A percentile compares a stretch with the other conserved stretches of the same genome.
Conservation (phyloP, 257 asterid species). For the Paulownia fortunei region DNA sequence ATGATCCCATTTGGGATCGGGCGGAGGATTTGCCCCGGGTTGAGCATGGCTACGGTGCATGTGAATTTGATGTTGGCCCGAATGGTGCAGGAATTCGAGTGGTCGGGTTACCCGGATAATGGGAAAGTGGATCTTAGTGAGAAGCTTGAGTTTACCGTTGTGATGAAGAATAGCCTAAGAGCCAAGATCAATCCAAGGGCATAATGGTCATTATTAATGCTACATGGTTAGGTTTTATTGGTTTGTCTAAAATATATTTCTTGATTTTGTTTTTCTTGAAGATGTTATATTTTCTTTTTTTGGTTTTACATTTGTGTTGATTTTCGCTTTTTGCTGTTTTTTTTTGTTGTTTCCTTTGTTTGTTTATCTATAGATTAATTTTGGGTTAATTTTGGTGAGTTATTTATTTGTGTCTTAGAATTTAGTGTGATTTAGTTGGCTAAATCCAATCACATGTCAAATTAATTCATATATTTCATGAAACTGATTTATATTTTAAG, state of each 20-base stretch:
- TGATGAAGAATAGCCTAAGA: conserved; percentile 77
- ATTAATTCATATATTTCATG: too few relatives aligned
- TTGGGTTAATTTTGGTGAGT: neutral
- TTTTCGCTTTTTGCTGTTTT: neutral
- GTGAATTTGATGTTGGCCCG: conserved; percentile 77
- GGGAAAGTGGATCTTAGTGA: conserved; percentile 75
- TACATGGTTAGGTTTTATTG: neutral
- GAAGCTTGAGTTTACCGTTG: conserved; percentile 79
- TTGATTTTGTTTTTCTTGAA: neutral
- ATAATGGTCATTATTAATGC: conserved; percentile 20
- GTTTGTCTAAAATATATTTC: neutral
- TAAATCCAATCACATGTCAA: too few relatives aligned
- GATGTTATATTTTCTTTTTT: neutral
- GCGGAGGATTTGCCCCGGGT: conserved; percentile 94
- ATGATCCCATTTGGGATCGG: conserved; percentile 94
- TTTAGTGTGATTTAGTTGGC: too few relatives aligned
- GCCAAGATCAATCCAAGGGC: conserved; percentile 70
- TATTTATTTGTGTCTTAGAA: too few relatives aligned
- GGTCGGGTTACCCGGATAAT: conserved; percentile 71
- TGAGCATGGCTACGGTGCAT: conserved; percentile 81
- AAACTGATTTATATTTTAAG: too few relatives aligned
- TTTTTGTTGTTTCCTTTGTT: neutral
- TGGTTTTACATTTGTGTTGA: neutral
- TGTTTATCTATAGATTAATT: neutral
- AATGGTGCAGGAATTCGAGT: conserved; percentile 90